Evolutionary conservation across 805 yeast genomes (phyloP), one percentile per base, ranked within the genome.

Genomic region (Dipodascus albidus): DNA sequence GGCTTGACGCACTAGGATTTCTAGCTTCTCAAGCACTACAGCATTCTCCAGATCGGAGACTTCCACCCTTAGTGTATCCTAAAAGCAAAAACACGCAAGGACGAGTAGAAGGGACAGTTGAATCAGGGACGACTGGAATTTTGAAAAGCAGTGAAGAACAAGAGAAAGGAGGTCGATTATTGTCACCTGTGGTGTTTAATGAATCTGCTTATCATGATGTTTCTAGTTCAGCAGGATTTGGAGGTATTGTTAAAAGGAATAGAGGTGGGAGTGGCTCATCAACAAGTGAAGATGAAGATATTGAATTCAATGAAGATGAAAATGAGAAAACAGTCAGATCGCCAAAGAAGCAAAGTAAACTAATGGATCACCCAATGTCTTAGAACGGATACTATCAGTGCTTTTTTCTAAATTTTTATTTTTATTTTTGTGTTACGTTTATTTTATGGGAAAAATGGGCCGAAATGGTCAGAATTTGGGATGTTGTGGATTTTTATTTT

Each of bases 11-110:
- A 0, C 65, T 79, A 49, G 83, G 82, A 14, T 63, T 76, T 54
- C 65, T 79, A 52, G 83, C 83, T 2, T 71, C 78, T 47, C 82
- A 78, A 57, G 80, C 76, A 0, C 61, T 77, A 15, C 49, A 47
- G 27, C 27, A 20, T 38, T 4, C 44, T 38, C 20, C 17, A n/a
- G 20, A 38, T 4, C 17, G 44, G 15, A 14, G 44, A 14, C 44
- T 38, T 38, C 44, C 44, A 6, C 44, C 44, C 9, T 38, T 38
- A 19, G 3, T 38, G n/a, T 17, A 14, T 38, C 6, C 44, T 6
- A 19, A 8, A 38, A 4, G 6, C 20, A n/a, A 14, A 14, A 14
- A 38, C 20, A 6, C 20, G 9, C n/a, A 11, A 38, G 4, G 14
- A 38, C 20, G 20, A 38, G 15, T 8, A 38, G 17, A 9, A 31